A percentile compares a stretch with the other conserved stretches of the same genome.
These are phyloP conservation scores for Pyrenophora graminea DNA, from an alignment of 2,329 filamentous ascomycete species.

Conservation along the genomic window DNA sequence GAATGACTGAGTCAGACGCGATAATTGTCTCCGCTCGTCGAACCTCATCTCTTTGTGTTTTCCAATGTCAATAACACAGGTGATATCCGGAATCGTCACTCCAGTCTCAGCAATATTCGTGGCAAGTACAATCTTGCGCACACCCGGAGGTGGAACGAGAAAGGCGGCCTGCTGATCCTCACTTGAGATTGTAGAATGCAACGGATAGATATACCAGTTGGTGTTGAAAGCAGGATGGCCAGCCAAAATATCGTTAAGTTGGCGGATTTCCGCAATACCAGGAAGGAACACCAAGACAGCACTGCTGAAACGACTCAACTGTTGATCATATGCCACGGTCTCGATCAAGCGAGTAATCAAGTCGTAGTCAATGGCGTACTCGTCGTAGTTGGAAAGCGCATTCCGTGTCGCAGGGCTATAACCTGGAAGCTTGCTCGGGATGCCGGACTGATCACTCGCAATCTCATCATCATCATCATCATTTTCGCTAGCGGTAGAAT, in stretches of 20 bases:
- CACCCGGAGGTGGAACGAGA: conserved; percentile 76
- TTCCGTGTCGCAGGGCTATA: conserved; percentile 79
- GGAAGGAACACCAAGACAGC: conserved; percentile 94
- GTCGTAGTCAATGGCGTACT: conserved; percentile 89
- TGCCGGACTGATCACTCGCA: conserved; percentile 57
- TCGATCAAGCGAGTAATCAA: conserved; percentile 79
- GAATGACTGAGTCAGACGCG: conserved; percentile 88
- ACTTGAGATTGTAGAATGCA: conserved; percentile 93
- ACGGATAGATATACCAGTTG: conserved; percentile 82
- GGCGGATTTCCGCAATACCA: conserved; percentile 89
- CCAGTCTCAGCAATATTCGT: conserved; percentile 99
- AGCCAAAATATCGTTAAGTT: conserved; percentile 81
- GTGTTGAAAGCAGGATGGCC: conserved; percentile 75
- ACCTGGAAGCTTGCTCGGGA: conserved; percentile 67
- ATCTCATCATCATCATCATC: conserved; percentile 55
- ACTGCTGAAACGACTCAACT: conserved; percentile 75
- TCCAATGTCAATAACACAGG: conserved; percentile 93
- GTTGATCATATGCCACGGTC: conserved; percentile 70
- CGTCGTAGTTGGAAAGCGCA: conserved; percentile 77
- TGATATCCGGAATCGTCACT: conserved; percentile 97
- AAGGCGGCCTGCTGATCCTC: conserved; percentile 97
- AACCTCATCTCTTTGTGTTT: conserved; percentile 98
- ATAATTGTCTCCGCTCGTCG: conserved; percentile 89
- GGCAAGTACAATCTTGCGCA: conserved; percentile 90
- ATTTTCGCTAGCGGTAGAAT: conserved; percentile 52